Percentiles rank a stretch among this genome's conserved stretches.
phyloP scores from a whole-genome alignment of 495 filamentous ascomycete genomes.

The Antarctomyces pellizariae region DNA sequence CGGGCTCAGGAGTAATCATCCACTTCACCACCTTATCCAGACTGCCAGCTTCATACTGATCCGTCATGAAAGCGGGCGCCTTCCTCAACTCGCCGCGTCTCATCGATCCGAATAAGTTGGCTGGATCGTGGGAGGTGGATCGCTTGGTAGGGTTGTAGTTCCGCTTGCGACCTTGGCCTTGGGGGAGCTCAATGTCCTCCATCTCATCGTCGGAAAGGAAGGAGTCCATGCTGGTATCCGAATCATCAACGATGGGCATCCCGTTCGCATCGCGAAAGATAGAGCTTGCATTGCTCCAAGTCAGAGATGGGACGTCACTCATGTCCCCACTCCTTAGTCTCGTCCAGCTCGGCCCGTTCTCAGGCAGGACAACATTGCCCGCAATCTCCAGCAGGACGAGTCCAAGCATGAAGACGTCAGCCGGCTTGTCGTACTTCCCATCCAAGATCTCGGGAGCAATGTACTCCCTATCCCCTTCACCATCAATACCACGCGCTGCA shows the following conservation, averaged over 20 bases:
- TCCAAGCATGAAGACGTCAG: constrained; percentile 82
- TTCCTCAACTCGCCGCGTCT: constrained; percentile 35
- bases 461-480: constrained; percentile 89
- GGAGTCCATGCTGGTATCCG: constrained; percentile 15
- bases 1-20: constrained; percentile 65
- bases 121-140: constrained; percentile 19
- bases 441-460: constrained; percentile 77
- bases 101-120: constrained; percentile 15
- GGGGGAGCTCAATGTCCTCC: constrained; percentile 11
- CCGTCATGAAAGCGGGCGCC: constrained; percentile 70
- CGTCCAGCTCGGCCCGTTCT: constrained; percentile 78
- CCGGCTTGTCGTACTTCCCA: constrained; percentile 67
- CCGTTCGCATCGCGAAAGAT: constrained; percentile 56
- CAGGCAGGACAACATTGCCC: constrained; percentile 72
- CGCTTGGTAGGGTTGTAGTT: constrained; percentile 7
- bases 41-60: constrained; percentile 39
- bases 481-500: constrained; percentile 49
- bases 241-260: constrained; percentile 22
- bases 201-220: constrained; percentile 15
- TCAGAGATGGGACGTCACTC: constrained; percentile 63
- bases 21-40: constrained; percentile 65
- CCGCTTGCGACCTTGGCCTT: constrained; percentile 10
- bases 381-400: constrained; percentile 87
- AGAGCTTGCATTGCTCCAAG: constrained; percentile 45
- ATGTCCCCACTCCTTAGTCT: constrained; percentile 69